Percentiles rank a stretch among this genome's conserved stretches.
These are phyloP conservation scores for Picochlorum sp. DNA, from an alignment of 139 green algal species.

Conservation along the genomic window DNA sequence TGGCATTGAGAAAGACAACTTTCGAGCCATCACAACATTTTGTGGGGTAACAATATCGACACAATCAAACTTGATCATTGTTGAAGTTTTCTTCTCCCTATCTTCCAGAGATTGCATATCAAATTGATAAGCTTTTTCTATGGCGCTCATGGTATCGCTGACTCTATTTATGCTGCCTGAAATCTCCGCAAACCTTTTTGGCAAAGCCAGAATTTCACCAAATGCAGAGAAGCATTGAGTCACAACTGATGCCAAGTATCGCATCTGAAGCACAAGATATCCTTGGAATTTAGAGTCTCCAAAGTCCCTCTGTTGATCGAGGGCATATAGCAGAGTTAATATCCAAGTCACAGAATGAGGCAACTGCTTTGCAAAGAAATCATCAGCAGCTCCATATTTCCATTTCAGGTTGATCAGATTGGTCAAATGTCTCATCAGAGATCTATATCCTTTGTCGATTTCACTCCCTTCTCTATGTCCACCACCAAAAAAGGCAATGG, in stretches of 20 bases:
- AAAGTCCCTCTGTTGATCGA: conserved; percentile 36
- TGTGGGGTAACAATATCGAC: conserved; percentile 45
- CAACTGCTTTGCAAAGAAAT: conserved; percentile 75
- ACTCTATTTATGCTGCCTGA: conserved; percentile 45
- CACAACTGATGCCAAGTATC: conserved; percentile 68
- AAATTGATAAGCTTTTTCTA: conserved; percentile 33
- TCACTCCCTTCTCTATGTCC: conserved; percentile 34
- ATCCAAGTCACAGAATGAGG: conserved; percentile 73
- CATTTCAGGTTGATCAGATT: conserved; percentile 34
- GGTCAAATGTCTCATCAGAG: conserved; percentile 31
- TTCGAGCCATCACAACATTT: conserved; percentile 37
- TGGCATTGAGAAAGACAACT: conserved; percentile 34
- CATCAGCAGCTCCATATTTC: conserved; percentile 57
- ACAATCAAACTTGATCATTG: conserved; percentile 15
- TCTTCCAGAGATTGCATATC: conserved; percentile 7
- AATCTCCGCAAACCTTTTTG: conserved; percentile 63
- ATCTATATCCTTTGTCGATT: conserved; percentile 29
- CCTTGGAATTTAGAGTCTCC: conserved; percentile 36
- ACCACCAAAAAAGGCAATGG: conserved; percentile 61
- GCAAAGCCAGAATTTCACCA: conserved; percentile 59
- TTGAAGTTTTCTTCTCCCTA: background rate
- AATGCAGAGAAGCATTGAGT: conserved; percentile 65
- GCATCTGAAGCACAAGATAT: conserved; percentile 55
- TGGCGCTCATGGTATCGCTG: conserved; percentile 40
- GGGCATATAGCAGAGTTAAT: conserved; percentile 60